Percentiles rank a stretch among this genome's conserved stretches.
These are phyloP conservation scores for Dalbergia oliveri DNA, from an alignment of 306 rosid species.

Conservation along the genomic window DNA sequence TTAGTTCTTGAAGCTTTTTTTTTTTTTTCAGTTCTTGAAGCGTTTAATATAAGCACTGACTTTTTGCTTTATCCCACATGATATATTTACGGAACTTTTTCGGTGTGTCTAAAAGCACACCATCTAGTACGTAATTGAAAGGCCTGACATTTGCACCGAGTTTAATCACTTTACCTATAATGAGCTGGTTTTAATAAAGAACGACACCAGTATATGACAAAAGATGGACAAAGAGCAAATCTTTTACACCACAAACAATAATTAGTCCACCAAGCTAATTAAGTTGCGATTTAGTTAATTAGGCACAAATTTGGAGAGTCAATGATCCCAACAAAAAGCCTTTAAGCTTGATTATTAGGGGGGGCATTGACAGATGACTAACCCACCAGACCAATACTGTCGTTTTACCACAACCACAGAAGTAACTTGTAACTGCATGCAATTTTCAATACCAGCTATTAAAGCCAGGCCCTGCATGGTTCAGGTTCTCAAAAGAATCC, in stretches of 20 bases:
- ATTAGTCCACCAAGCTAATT: conserved; percentile 45
- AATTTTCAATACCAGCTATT: conserved; percentile 29
- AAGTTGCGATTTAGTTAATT: conserved; percentile 35
- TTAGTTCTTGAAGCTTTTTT: background rate
- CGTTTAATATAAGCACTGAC: background rate
- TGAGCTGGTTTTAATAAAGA: conserved; percentile 35
- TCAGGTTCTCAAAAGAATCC: too few relatives aligned
- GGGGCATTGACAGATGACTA: conserved; percentile 49
- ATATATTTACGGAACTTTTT: too few relatives aligned
- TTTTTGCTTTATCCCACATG: background rate
- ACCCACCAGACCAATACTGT: background rate
- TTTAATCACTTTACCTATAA: background rate
- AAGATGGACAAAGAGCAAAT: too few relatives aligned
- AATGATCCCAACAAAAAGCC: conserved; percentile 43
- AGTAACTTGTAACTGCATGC: background rate
- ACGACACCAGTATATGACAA: background rate
- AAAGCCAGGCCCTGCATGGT: background rate
- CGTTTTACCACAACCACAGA: background rate
- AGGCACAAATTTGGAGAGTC: conserved; percentile 55
- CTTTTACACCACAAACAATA: background rate
- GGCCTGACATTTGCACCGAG: too few relatives aligned
- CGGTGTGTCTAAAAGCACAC: too few relatives aligned
- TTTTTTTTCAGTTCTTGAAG: too few relatives aligned
- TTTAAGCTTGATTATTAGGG: conserved; percentile 41
- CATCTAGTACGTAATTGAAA: too few relatives aligned